Percentiles rank a stretch among this genome's conserved stretches.
Evolutionary conservation across 352 stramenopile species (phyloP).

Genomic region (Pilasporangium apinafurcum): DNA sequence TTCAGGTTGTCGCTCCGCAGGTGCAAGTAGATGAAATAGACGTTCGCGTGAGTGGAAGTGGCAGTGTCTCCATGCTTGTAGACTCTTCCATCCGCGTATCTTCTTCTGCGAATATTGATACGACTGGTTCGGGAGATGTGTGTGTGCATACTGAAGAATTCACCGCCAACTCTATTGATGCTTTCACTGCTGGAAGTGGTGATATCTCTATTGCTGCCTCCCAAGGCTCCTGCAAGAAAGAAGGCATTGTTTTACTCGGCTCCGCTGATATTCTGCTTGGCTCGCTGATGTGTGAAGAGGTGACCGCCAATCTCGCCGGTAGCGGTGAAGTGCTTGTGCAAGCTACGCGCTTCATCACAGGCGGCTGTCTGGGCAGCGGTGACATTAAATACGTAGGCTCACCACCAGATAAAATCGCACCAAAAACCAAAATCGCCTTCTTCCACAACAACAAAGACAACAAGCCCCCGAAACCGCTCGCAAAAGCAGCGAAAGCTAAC

Average conservation of each 20-base stretch:
- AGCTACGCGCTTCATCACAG: background rate
- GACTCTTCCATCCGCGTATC: too few relatives aligned
- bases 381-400: conserved; percentile 16
- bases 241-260: too few relatives aligned
- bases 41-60: background rate
- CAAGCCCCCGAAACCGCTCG: conserved; percentile 20
- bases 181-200: background rate
- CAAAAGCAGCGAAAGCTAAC: conserved; percentile 7
- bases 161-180: background rate
- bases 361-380: conserved; percentile 4
- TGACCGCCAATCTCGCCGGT: background rate
- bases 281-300: background rate
- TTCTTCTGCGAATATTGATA: too few relatives aligned
- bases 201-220: conserved; percentile 7
- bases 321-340: conserved; percentile 5
- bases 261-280: conserved; percentile 4
- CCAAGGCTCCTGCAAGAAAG: too few relatives aligned
- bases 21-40: background rate
- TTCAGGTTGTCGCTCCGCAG: background rate
- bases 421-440: too few relatives aligned
- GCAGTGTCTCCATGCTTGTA: background rate
- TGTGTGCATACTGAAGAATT: conserved; percentile 4
- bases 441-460: conserved; percentile 8
- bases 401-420: conserved; percentile 10
- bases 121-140: background rate